phyloP scores from a whole-genome alignment of 176 grass and related monocot genomes.

The Juncus effusus region DNA sequence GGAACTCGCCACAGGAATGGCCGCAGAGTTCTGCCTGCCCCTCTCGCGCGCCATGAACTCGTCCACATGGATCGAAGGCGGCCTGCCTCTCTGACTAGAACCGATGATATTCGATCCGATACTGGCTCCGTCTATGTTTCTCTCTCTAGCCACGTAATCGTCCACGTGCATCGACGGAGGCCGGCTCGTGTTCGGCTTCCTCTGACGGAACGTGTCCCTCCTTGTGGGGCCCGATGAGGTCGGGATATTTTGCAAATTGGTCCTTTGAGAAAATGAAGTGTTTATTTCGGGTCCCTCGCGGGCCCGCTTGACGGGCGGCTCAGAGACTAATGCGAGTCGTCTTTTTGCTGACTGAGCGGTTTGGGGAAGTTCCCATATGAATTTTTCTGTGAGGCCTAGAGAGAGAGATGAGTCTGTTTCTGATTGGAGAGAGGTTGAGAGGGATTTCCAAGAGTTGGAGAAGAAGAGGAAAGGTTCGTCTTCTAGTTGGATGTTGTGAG shows the following conservation, averaged over 20 bases:
- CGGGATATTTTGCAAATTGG: constrained; percentile 44
- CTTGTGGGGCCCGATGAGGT: constrained; percentile 59
- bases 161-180: constrained; percentile 99
- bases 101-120: constrained; percentile 71
- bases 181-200: constrained; percentile 95
- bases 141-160: constrained; percentile 98
- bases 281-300: constrained; percentile 53
- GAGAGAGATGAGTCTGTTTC: constrained; percentile 37
- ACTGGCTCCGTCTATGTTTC: constrained; percentile 91
- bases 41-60: constrained; percentile 96
- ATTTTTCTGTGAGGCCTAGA: constrained; percentile 41
- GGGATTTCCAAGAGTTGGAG: constrained; percentile 69
- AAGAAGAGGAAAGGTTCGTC: constrained; percentile 48
- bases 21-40: constrained; percentile 66
- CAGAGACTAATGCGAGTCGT: constrained; percentile 57
- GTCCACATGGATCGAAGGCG: constrained; percentile 99
- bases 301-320: constrained; percentile 47
- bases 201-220: constrained; percentile 91
- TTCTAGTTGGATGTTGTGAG: constrained; percentile 16
- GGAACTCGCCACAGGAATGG: constrained; percentile 4
- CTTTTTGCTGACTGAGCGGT: constrained; percentile 58
- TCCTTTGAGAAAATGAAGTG: constrained; percentile 51
- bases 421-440: constrained; percentile 46
- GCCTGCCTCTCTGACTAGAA: constrained; percentile 72
- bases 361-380: constrained; percentile 91